phyloP scores from a whole-genome alignment of 129 eudicot genomes.

The Solidago caesia region DNA sequence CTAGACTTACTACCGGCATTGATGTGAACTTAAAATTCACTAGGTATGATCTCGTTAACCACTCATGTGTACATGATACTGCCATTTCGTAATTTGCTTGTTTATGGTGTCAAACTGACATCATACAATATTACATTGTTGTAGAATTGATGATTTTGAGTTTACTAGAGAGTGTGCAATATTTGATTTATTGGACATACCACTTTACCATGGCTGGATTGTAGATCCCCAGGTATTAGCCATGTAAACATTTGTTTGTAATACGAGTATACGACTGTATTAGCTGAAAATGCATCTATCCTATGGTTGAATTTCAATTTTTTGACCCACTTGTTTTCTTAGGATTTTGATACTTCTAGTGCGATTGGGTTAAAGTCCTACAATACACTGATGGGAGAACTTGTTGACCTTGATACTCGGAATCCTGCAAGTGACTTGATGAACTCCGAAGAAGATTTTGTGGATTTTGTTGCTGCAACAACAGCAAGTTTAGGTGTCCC shows the following conservation, averaged over 20 bases:
- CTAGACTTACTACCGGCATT: slow-evolving; percentile 85
- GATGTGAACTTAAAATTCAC: slow-evolving; percentile 86
- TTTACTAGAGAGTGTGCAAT: slow-evolving; percentile 90
- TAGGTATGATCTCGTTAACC: slow-evolving; percentile 41
- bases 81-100: not conserved
- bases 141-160: slow-evolving; percentile 92
- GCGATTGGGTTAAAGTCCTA: slow-evolving; percentile 86
- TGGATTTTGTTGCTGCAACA: slow-evolving; percentile 96
- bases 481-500: slow-evolving; percentile 89
- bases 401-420: slow-evolving; percentile 74
- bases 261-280: not conserved
- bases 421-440: slow-evolving; percentile 39
- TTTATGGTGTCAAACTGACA: not conserved
- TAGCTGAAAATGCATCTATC: not conserved
- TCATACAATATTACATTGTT: slow-evolving; percentile 5
- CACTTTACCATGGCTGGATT: slow-evolving; percentile 96
- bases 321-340: slow-evolving; percentile 11
- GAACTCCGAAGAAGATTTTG: slow-evolving; percentile 51
- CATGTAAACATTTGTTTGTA: slow-evolving; percentile 13
- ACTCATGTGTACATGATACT: slow-evolving; percentile 5
- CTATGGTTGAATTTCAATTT: not conserved
- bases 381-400: slow-evolving; percentile 81
- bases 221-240: slow-evolving; percentile 88
- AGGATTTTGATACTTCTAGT: slow-evolving; percentile 67
- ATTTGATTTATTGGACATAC: slow-evolving; percentile 84